These are phyloP conservation scores for Fusarium cyanostomum DNA, from an alignment of 2,329 filamentous ascomycete genomes.

Conservation along the genomic window DNA sequence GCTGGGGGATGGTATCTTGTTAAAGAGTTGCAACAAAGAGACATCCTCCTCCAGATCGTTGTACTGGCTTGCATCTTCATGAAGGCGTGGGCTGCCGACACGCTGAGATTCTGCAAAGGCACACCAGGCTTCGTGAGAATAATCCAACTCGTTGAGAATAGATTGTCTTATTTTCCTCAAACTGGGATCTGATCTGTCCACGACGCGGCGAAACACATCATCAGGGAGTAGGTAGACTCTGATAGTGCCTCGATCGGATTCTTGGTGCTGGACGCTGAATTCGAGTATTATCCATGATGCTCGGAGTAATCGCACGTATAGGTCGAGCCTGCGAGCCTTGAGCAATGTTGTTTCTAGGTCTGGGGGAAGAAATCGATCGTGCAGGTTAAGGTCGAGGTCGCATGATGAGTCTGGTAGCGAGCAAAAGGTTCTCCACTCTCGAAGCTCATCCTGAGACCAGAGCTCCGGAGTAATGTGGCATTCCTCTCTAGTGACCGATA, in stretches of 20 bases:
- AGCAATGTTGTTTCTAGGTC: constrained; percentile 46
- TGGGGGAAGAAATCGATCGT: constrained; percentile 17
- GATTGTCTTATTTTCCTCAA: constrained; percentile 57
- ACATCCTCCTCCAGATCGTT: constrained; percentile 49
- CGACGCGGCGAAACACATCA: constrained; percentile 64
- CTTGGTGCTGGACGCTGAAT: constrained; percentile 42
- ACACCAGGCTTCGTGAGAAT: constrained; percentile 64
- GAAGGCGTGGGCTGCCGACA: constrained; percentile 11
- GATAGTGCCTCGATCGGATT: constrained; percentile 45
- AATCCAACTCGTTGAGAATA: constrained; percentile 65
- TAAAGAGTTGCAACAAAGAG: constrained; percentile 77
- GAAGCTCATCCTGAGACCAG: constrained; percentile 19
- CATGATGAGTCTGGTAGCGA: constrained; percentile 25
- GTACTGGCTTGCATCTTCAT: constrained; percentile 34
- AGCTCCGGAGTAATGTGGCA: constrained; percentile 13
- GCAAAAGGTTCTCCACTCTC: constrained; percentile 44
- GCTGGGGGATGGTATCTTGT: constrained; percentile 73
- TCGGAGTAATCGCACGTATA: constrained; percentile 46
- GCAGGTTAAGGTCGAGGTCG: not conserved
- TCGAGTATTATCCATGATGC: constrained; percentile 57
- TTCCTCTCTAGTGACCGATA: constrained; percentile 44
- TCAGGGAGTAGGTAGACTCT: constrained; percentile 73
- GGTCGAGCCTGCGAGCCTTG: constrained; percentile 32
- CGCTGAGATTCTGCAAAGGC: constrained; percentile 47
- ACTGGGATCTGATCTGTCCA: constrained; percentile 59